Conservation (phyloP, 2,329 filamentous ascomycete genomes). For the Apiospora hydei region DNA sequence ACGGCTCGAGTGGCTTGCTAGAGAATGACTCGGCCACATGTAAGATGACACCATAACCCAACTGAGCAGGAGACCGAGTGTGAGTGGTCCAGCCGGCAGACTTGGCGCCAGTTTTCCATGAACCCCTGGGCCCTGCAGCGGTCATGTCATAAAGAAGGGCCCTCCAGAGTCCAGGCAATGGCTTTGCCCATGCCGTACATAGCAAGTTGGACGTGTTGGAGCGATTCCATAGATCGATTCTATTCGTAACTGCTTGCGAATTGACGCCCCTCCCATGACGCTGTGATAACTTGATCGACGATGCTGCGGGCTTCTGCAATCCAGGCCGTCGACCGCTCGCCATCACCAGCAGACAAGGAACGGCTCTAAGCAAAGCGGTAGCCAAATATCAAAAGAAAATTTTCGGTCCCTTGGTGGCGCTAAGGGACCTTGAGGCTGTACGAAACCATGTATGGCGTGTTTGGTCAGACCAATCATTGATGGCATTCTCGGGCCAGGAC, state of each 20-base stretch:
- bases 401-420: constrained; percentile 17
- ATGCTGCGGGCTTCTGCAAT: background rate
- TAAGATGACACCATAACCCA: constrained; percentile 23
- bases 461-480: constrained; percentile 1
- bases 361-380: background rate
- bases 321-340: background rate
- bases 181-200: background rate
- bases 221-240: background rate
- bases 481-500: background rate
- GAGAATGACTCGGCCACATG: constrained; percentile 24
- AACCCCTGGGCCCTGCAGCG: constrained; percentile 16
- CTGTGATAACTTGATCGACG: background rate
- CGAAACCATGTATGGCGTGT: constrained; percentile 2
- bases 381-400: background rate
- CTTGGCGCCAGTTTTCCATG: constrained; percentile 7
- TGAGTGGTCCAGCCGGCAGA: constrained; percentile 22
- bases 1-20: constrained; percentile 2
- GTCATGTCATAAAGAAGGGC: background rate
- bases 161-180: background rate
- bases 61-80: constrained; percentile 15
- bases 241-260: constrained; percentile 11
- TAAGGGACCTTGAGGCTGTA: constrained; percentile 17
- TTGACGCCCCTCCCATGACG: background rate
- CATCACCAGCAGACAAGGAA: background rate
- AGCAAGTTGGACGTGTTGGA: background rate